Conservation (phyloP, 1,284 basidiomycete species). For the Fereydounia khargensis region DNA sequence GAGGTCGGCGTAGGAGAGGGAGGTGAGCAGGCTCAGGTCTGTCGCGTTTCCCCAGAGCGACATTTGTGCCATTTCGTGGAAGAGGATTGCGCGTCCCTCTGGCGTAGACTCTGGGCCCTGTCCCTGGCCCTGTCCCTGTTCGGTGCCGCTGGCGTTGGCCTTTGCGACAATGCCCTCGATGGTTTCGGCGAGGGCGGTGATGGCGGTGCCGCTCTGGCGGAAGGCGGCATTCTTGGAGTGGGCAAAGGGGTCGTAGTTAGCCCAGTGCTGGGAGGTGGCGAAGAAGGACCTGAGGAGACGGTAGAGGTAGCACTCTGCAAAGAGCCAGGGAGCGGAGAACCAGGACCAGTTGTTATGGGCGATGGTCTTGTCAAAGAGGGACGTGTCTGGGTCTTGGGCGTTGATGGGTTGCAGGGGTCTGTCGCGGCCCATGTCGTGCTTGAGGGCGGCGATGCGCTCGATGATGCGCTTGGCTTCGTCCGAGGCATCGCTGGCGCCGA, state of each 20-base stretch:
- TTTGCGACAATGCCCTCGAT: constrained; percentile 41
- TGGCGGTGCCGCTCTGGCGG: constrained; percentile 72
- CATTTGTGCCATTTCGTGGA: constrained; percentile 78
- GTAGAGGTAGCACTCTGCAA: constrained; percentile 80
- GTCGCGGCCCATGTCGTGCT: constrained; percentile 85
- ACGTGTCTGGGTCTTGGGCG: constrained; percentile 64
- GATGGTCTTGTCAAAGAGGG: constrained; percentile 39
- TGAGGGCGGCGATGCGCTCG: constrained; percentile 73
- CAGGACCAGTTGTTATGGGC: constrained; percentile 66
- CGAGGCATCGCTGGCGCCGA: constrained; percentile 60
- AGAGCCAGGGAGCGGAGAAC: constrained; percentile 87
- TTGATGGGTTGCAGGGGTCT: constrained; percentile 64
- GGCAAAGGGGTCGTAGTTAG: constrained; percentile 77
- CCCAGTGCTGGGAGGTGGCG: constrained; percentile 71
- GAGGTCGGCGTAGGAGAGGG: constrained; percentile 76
- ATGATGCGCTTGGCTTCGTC: constrained; percentile 78
- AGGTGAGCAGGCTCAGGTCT: constrained; percentile 78
- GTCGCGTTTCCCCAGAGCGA: constrained; percentile 70
- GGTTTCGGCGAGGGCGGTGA: constrained; percentile 62
- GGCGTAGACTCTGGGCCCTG: constrained; percentile 27
- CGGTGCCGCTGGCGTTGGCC: constrained; percentile 16
- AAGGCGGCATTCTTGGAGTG: constrained; percentile 79
- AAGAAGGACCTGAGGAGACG: constrained; percentile 78
- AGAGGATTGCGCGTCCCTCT: constrained; percentile 64
- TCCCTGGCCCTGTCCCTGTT: no score